A percentile compares a stretch with the other conserved stretches of the same genome.
phyloP scores from a whole-genome alignment of 1,284 basidiomycete species.

The Takashimella koratensis region DNA sequence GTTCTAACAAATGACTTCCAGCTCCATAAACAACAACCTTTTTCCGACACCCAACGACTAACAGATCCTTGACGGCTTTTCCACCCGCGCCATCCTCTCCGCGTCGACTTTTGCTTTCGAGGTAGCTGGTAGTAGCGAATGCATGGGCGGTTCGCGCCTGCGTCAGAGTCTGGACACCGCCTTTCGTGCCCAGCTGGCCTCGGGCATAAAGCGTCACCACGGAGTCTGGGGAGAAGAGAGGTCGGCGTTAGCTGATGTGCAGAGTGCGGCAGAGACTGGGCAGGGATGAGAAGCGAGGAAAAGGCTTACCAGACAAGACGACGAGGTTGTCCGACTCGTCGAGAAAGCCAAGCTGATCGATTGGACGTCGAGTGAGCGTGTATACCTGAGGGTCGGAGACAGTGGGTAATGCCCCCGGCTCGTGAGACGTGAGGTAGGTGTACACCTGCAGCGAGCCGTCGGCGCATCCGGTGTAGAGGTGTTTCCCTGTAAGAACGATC shows the following conservation, averaged over 20 bases:
- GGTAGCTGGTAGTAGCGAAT: constrained; percentile 57
- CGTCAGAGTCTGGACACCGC: constrained; percentile 60
- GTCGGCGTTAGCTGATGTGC: constrained; percentile 3
- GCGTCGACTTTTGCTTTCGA: constrained; percentile 8
- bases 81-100: constrained; percentile 6
- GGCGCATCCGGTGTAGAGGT: constrained; percentile 70
- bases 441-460: constrained; percentile 61
- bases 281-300: not conserved
- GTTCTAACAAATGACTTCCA: constrained; percentile 26
- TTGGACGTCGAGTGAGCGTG: constrained; percentile 64
- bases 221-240: constrained; percentile 44
- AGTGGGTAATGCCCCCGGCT: constrained; percentile 36
- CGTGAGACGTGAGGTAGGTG: constrained; percentile 9
- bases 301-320: constrained; percentile 67
- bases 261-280: too few species aligned
- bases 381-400: constrained; percentile 62
- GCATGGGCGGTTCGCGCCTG: constrained; percentile 76
- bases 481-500: constrained; percentile 58
- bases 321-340: constrained; percentile 77
- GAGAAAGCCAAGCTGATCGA: constrained; percentile 82
- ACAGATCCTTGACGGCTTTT: constrained; percentile 52
- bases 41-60: constrained; percentile 80
- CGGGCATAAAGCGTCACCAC: constrained; percentile 55
- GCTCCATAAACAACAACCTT: constrained; percentile 68
- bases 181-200: constrained; percentile 57